Evolutionary conservation across 1,284 basidiomycete species (phyloP), one percentile per base, ranked within the genome.

Genomic region (Baeospora myosura): DNA sequence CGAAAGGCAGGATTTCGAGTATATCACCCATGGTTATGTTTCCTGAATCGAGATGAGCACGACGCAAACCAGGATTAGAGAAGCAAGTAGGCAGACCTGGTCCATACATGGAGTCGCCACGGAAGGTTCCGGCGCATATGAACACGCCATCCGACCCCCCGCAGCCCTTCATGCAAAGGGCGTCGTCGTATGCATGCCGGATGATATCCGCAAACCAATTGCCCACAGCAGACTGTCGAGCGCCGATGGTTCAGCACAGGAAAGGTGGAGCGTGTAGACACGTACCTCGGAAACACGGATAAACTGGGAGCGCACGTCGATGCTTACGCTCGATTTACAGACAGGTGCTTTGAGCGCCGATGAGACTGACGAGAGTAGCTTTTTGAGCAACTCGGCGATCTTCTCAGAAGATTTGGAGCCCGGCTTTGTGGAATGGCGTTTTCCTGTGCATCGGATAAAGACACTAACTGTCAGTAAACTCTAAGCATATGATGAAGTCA

Each of bases 131-230:
- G n/a, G 84, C 87, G 52, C 81, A 88, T 24, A 92, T 77, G 47
- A 94, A 71, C 2, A 87, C 87, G 0, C 78, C 83, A 56, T 93
- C 88, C 1, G 82, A 75, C 1, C 79, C 82, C 1, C 76, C 77
- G 17, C 69, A 69, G 16, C 66, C 76, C 52, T 79, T 73, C 52
- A 78, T 61, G 38, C 69, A 72, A 40, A 86, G 61, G 3, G 78
- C 76, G 54, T 92, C 89, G 47, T 94, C 91, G 54, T 93, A 95
- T 0, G 87, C 78, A 57, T 92, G 86, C 47, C 88, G 69, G 22
- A 92, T 61, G 22, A 94, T 81, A 59, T 96, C 92, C 1, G 90
- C 85, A 43, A 93, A 81, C 83, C 89, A 92, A 57, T 95, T 88
- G n/a, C 81, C 84, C 6, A 84, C 69, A 0, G 84, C 83, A 12